Percentiles rank a stretch among this genome's conserved stretches.
Evolutionary conservation across 2,329 filamentous ascomycete genomes (phyloP).

Genomic region (Acrodontium crateriforme): DNA sequence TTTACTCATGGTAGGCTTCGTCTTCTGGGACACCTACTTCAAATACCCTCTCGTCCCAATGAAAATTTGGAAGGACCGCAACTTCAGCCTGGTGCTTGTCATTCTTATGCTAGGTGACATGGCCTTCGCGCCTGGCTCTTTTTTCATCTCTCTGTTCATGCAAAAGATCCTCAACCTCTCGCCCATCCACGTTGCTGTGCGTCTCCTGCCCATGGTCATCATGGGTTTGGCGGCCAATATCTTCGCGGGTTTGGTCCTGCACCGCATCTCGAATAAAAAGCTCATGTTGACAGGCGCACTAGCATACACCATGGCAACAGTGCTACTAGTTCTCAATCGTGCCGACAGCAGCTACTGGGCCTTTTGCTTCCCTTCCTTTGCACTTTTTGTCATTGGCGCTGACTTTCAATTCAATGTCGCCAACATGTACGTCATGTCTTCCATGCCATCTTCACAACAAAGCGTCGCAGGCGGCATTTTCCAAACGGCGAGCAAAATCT

Average conservation of each 20-base stretch:
- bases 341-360: slow-evolving; percentile 48
- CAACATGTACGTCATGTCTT: slow-evolving; percentile 60
- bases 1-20: slow-evolving; percentile 41
- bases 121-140: slow-evolving; percentile 34
- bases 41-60: slow-evolving; percentile 36
- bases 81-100: slow-evolving; percentile 48
- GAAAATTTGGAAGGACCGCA: slow-evolving; percentile 46
- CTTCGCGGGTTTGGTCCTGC: slow-evolving; percentile 47
- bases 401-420: slow-evolving; percentile 59
- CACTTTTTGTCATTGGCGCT: slow-evolving; percentile 47
- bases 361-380: slow-evolving; percentile 47
- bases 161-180: slow-evolving; percentile 41
- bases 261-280: slow-evolving; percentile 49
- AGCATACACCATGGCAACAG: slow-evolving; percentile 31
- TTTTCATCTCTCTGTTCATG: slow-evolving; percentile 48
- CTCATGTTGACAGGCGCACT: slow-evolving; percentile 42
- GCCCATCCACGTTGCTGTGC: slow-evolving; percentile 46
- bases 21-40: slow-evolving; percentile 47
- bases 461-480: slow-evolving; percentile 55
- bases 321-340: slow-evolving; percentile 45
- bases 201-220: slow-evolving; percentile 52
- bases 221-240: slow-evolving; percentile 50
- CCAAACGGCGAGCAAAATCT: slow-evolving; percentile 50
- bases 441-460: slow-evolving; percentile 48
- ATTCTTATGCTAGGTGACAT: slow-evolving; percentile 48